Base-by-base conservation (phyloP, 129 eudicot genomes). In the Solidago caesia region DNA sequence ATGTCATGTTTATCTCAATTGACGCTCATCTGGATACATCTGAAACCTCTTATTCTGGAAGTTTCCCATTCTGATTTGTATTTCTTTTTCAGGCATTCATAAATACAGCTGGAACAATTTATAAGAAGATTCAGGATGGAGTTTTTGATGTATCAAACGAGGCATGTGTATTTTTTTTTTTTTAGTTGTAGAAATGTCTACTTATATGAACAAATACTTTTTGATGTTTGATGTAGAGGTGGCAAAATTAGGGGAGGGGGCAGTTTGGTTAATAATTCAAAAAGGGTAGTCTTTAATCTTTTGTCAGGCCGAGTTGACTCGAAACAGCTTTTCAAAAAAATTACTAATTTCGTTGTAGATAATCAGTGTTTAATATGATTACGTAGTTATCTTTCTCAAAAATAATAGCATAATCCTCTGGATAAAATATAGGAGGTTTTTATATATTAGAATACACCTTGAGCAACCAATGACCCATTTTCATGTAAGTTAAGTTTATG, bases 91-190 rank as follows among this genome's bases (percentile, higher is more conserved):
- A 93, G 98, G 98, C 98, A 49, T 93, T 93, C 66, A 88, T 86
- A 69, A 87, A 83, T 76, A 90, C 96, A 13, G 96, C 98, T 51
- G 84, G 89, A 29, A 86, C 89, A 57, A 93, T 90, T 47, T 87
- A 89, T 67, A 88, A 93, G 85, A 93, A 90, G 84, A 90, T 93
- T 68, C 96, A 93, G 68, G 98, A 93, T 62, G 98, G 98, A 66
- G 92, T 82, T 39, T 88, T 93, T 76, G 98, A 93, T 60, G 89
- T 90, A 76, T 90, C 98, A 56, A 93, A 90, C 53, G 98, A 93
- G 98, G 98, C 75, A 75, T 8, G 80, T 73, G 25, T 55, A 4
- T 8, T 42, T 5, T 46, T 15, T 58, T 53, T 21, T 5, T 15
- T 43, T 0, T 7, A 13, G 25, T 58, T 41, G 8, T 13, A 55